Evolutionary conservation across 1,284 basidiomycete genomes (phyloP).

Genomic region (Mycena sp.): DNA sequence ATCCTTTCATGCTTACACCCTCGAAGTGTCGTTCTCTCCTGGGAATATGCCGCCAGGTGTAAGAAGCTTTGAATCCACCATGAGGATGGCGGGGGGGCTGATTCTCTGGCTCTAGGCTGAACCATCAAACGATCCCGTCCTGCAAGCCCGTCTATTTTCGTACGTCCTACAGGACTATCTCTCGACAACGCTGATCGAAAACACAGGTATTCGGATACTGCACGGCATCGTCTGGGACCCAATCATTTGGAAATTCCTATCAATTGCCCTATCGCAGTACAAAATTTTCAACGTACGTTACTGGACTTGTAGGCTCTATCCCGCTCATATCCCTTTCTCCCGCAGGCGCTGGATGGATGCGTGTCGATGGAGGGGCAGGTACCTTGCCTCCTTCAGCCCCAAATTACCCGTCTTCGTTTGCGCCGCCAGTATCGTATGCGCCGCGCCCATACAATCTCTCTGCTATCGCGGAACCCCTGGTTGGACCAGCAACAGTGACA

Average conservation of each 20-base stretch:
- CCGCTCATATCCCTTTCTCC: not conserved
- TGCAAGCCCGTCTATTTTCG: slow-evolving; percentile 83
- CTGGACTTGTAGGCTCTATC: not conserved
- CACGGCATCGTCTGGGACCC: slow-evolving; percentile 73
- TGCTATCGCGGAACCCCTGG: slow-evolving; percentile 21
- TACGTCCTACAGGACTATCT: slow-evolving; percentile 57
- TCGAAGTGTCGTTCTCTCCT: slow-evolving; percentile 67
- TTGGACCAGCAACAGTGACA: not conserved
- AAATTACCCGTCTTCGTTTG: slow-evolving; percentile 29
- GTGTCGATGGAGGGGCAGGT: slow-evolving; percentile 24
- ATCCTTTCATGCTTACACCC: not conserved
- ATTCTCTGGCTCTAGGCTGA: slow-evolving; percentile 46
- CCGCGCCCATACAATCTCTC: slow-evolving; percentile 25
- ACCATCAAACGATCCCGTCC: slow-evolving; percentile 81
- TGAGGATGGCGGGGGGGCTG: not conserved
- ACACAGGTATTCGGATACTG: slow-evolving; percentile 51
- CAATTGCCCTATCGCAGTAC: slow-evolving; percentile 24
- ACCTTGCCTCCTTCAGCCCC: slow-evolving; percentile 16
- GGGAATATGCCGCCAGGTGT: slow-evolving; percentile 73
- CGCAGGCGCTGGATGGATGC: slow-evolving; percentile 26
- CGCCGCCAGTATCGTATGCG: slow-evolving; percentile 12
- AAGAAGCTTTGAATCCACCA: not conserved
- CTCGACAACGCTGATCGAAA: slow-evolving; percentile 36
- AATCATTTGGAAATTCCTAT: slow-evolving; percentile 61
- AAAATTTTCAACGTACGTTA: slow-evolving; percentile 27